Evolutionary conservation across 2,329 filamentous ascomycete genomes (phyloP), one percentile per base, ranked within the genome.

Genomic region (Epichloe uncinata): DNA sequence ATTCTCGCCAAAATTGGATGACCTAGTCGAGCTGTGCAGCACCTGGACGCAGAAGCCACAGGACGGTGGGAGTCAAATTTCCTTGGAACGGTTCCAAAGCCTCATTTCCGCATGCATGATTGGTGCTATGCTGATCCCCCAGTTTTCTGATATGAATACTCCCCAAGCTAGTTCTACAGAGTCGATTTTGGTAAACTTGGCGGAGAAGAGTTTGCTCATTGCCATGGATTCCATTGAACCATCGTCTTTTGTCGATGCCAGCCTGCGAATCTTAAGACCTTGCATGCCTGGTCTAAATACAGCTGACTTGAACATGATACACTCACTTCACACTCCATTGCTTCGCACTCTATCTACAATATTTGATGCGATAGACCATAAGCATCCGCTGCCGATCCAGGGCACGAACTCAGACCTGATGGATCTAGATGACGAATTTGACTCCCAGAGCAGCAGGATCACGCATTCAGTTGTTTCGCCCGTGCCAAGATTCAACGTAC

Each of bases 371-470:
- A 47, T 67, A 34, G 56, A 61, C 18, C 49, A 55, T 11, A 56
- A 53, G 41, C 52, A 54, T 4, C 33, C 52, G 12, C 56, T 47
- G 63, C 2, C 56, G 52, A 20, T 56, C 57, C 34, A 56, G 67
- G 43, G 61, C 57, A 43, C 69, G 4, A 66, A 71, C 9, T 55
- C 67, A 2, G 79, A 83, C 55, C 60, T 72, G 5, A 84, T 86
- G 80, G 82, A 87, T 50, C 59, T 88, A 5, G 84, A 88, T 57
- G 73, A 77, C 12, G 76, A 77, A 2, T 81, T 84, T 49, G 76
- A 79, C 40, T 80, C 79, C 0, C 79, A 84, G 55, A 69, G 69
- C 48, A 81, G 74, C 53, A 71, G 70, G 22, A 66, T 62, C 26
- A 71, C 68, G 15, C 53, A 60, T 1, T 61, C 68, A 33, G 68